A percentile compares a stretch with the other conserved stretches of the same genome.
Conservation (phyloP, 352 stramenopile species). For the Globisporangium canariense region DNA sequence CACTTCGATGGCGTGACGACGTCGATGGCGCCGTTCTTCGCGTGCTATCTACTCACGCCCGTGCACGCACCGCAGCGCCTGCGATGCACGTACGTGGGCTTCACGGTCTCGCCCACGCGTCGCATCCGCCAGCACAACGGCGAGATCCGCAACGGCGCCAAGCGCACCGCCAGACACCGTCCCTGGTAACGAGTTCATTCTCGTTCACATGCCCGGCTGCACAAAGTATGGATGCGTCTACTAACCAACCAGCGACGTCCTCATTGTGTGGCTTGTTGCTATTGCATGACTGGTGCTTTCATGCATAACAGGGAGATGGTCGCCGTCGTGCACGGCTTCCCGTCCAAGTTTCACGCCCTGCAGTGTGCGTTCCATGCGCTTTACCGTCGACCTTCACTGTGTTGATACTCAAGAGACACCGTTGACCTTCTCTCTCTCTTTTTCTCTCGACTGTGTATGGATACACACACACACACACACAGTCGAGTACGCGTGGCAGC, state of each 20-base stretch:
- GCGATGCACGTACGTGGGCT: slow-evolving; percentile 67
- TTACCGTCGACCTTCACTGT: not conserved
- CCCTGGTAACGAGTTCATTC: slow-evolving; percentile 41
- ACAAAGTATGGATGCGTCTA: no score
- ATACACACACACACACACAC: no score
- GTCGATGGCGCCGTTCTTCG: slow-evolving; percentile 37
- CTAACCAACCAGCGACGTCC: no score
- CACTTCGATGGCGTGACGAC: no score
- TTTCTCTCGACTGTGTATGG: no score
- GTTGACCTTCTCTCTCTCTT: not conserved
- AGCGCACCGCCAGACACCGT: slow-evolving; percentile 46
- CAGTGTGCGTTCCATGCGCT: slow-evolving; percentile 46
- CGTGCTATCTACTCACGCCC: slow-evolving; percentile 76
- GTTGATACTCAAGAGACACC: not conserved
- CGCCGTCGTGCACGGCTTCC: slow-evolving; percentile 67
- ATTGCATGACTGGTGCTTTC: not conserved
- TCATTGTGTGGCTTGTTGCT: not conserved
- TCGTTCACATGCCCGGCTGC: no score
- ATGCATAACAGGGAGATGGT: slow-evolving; percentile 67
- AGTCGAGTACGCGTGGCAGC: slow-evolving; percentile 83
- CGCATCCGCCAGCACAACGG: slow-evolving; percentile 77
- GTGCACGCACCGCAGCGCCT: slow-evolving; percentile 41
- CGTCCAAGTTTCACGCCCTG: slow-evolving; percentile 69
- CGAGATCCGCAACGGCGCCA: slow-evolving; percentile 62
- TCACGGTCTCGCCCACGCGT: slow-evolving; percentile 52